phyloP scores from a whole-genome alignment of 768 basidiomycete genomes.

The Tulasnella calospora region DNA sequence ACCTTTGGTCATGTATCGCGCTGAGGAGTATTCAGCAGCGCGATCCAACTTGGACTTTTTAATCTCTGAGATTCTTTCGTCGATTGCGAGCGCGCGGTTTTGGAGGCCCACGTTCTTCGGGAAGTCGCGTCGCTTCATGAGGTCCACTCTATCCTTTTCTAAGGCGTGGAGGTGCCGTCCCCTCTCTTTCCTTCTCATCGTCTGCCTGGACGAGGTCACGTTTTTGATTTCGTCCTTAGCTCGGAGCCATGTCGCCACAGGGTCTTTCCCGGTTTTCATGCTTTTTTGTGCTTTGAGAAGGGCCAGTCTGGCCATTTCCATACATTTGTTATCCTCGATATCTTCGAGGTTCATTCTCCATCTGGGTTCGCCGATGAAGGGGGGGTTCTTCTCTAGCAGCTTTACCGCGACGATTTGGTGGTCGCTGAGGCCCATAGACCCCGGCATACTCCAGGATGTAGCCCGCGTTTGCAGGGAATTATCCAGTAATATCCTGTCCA shows the following conservation, averaged over 20 bases:
- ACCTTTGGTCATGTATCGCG: neutral
- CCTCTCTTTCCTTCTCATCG: neutral
- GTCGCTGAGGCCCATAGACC: neutral
- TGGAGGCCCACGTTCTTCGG: neutral
- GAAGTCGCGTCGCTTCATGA: neutral
- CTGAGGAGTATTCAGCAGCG: neutral
- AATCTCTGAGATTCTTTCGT: neutral
- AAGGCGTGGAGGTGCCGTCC: neutral
- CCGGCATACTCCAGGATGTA: neutral
- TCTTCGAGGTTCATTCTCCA: constrained; percentile 10
- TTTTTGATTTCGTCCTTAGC: neutral
- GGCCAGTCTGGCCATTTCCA: neutral
- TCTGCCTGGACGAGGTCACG: neutral
- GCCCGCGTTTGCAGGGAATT: neutral
- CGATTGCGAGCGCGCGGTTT: neutral
- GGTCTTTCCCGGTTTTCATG: neutral
- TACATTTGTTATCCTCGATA: neutral
- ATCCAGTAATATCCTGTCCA: neutral
- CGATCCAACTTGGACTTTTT: neutral
- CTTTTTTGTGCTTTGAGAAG: neutral
- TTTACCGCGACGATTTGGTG: neutral
- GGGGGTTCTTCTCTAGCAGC: neutral
- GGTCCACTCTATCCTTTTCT: neutral
- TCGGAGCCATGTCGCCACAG: neutral
- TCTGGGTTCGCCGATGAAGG: neutral